These are phyloP conservation scores for Xylaria nigripes DNA, from an alignment of 495 filamentous ascomycete genomes.

Conservation along the genomic window DNA sequence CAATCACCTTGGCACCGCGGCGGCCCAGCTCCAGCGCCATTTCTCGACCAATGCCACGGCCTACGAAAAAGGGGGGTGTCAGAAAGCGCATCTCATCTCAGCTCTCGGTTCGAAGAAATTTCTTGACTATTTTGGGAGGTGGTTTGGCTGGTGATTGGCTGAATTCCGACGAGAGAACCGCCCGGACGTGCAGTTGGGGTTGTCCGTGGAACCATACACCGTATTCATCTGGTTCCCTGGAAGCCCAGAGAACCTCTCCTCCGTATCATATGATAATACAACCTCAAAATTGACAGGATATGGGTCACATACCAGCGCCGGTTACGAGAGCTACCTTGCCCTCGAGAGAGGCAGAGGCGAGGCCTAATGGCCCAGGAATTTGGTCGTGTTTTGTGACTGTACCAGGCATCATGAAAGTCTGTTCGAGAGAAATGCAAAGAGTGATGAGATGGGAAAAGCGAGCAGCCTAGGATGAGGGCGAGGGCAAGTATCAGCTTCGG, in stretches of 20 bases:
- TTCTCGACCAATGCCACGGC: constrained; percentile 65
- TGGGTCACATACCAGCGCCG: constrained; percentile 33
- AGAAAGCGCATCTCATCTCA: background rate
- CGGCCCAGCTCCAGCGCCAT: constrained; percentile 70
- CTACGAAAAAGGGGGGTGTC: constrained; percentile 24
- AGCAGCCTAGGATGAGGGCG: background rate
- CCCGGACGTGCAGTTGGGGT: constrained; percentile 11
- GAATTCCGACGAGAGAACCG: background rate
- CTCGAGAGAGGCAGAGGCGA: constrained; percentile 39
- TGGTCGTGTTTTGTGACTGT: constrained; percentile 34
- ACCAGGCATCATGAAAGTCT: constrained; percentile 32
- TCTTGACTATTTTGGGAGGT: background rate
- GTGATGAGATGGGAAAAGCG: background rate
- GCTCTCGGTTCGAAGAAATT: background rate
- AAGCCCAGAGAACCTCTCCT: too few relatives aligned
- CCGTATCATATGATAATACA: too few relatives aligned
- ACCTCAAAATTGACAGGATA: background rate
- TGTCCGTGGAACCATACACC: constrained; percentile 3
- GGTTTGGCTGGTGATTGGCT: constrained; percentile 1
- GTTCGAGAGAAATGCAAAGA: background rate
- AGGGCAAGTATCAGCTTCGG: background rate
- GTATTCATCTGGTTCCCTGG: background rate
- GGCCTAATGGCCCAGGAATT: constrained; percentile 42
- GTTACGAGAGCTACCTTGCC: constrained; percentile 47
- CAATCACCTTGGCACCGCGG: constrained; percentile 61